Base-by-base conservation (phyloP, 371 early-diverging fungal genomes). In the Funneliformis caledonium region DNA sequence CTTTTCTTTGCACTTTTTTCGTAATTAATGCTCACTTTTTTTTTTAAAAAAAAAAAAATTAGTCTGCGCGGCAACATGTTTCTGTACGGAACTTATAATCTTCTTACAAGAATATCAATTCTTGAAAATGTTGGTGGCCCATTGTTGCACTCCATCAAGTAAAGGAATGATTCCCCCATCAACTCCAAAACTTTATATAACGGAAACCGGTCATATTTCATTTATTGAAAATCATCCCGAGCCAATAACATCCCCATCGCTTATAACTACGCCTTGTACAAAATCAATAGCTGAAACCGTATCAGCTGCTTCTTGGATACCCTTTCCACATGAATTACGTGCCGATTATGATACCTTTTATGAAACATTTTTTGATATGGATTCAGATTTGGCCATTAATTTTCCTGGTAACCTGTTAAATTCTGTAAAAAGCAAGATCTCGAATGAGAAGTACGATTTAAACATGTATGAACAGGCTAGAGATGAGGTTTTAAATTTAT, bases 91-190 rank as follows among this genome's bases (percentile, higher is more conserved):
- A 43, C 37, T 78, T 16, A 37, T 78, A 33, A 7, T 78, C 16
- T 78, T 78, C 37, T 47, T 78, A 43, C 43, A 69, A 68, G 79
- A 78, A 69, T 78, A 78, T 59, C 79, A 78, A 69, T 67, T 56
- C 43, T 47, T 78, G 50, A 78, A 78, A 78, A 19, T 12, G 1
- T 45, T 61, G 3, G 79, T 78, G 16, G 59, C 45, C 11, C 68
- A 69, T 48, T 52, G n/a, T 78, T 78, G 79, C 10, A 69, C 62
- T 52, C 70, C 79, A 43, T 16, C 75, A 11, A 37, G 37, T 26
- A 56, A 75, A 47, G 22, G 12, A 37, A 2, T 48, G 22, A 12
- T 72, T 0, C 48, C 48, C 12, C 72, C 72, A 7, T 19, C 22
- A 45, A 48, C 72, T 26, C 72, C 72, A 9, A 50, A 48, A 48